Conservation (phyloP, 73 alveolate species). For the Durusdinium trenchii region DNA sequence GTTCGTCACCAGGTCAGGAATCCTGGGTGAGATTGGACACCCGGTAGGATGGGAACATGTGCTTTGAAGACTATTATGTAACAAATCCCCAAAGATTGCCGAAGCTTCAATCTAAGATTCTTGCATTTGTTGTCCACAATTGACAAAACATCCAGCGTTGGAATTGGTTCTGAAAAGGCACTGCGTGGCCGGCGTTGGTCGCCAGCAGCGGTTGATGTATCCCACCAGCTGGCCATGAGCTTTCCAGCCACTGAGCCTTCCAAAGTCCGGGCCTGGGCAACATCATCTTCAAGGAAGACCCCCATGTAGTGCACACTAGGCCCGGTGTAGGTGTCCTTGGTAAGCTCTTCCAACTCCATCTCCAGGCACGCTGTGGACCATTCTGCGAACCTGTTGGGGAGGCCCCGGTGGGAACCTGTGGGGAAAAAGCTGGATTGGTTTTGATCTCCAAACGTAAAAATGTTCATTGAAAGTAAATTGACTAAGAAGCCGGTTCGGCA, state of each 20-base stretch:
- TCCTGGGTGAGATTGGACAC: not conserved
- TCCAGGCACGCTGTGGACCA: not conserved
- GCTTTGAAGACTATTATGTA: not conserved
- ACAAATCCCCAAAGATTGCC: not conserved
- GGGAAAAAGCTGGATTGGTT: not conserved
- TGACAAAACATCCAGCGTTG: not conserved
- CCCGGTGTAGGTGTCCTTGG: not conserved
- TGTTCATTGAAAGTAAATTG: too few species aligned
- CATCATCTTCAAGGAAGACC: not conserved
- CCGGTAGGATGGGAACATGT: not conserved
- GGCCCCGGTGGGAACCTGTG: not conserved
- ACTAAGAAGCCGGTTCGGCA: not conserved
- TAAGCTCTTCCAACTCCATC: not conserved
- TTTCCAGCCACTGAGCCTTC: not conserved
- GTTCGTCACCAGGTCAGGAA: not conserved
- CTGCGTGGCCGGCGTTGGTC: not conserved
- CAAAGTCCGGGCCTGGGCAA: not conserved
- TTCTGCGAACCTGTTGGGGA: not conserved
- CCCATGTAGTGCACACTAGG: not conserved
- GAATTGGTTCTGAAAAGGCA: not conserved
- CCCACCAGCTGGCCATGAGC: not conserved
- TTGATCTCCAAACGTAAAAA: not conserved
- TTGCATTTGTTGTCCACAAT: not conserved
- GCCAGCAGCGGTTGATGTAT: not conserved
- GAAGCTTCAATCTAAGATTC: not conserved